A percentile compares a stretch with the other conserved stretches of the same genome.
These are phyloP conservation scores for Thelonectria blattea DNA, from an alignment of 2,329 filamentous ascomycete genomes.

Conservation along the genomic window DNA sequence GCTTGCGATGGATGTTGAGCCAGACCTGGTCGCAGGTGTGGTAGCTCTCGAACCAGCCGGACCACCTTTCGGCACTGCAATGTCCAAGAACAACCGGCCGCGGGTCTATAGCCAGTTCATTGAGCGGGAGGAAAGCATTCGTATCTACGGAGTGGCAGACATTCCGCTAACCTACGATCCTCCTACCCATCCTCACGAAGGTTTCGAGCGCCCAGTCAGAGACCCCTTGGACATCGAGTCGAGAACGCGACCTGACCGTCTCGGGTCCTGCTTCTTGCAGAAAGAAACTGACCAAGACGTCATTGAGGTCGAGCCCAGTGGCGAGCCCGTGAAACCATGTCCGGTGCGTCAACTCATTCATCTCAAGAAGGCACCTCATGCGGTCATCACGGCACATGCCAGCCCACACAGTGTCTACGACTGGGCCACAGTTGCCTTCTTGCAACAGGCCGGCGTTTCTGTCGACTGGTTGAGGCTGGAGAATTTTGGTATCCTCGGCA, in stretches of 20 bases:
- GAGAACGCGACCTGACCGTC: slow-evolving; percentile 16
- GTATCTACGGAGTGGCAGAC: slow-evolving; percentile 49
- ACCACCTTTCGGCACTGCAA: slow-evolving; percentile 52
- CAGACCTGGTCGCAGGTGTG: slow-evolving; percentile 54
- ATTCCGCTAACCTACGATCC: slow-evolving; percentile 52
- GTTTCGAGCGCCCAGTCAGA: slow-evolving; percentile 7
- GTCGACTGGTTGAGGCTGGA: slow-evolving; percentile 53
- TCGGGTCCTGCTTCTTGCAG: slow-evolving; percentile 34
- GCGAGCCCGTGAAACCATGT: background rate
- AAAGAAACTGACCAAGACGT: slow-evolving; percentile 13
- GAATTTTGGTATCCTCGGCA: slow-evolving; percentile 54
- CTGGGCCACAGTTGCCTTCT: slow-evolving; percentile 57
- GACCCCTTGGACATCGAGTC: slow-evolving; percentile 27
- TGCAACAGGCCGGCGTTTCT: slow-evolving; percentile 57
- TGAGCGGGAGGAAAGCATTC: slow-evolving; percentile 36
- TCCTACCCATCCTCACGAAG: slow-evolving; percentile 30
- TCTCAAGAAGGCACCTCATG: slow-evolving; percentile 53
- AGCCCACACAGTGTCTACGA: slow-evolving; percentile 62
- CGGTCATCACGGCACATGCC: slow-evolving; percentile 58
- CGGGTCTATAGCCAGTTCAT: slow-evolving; percentile 33
- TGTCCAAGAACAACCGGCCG: slow-evolving; percentile 9
- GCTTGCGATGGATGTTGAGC: slow-evolving; percentile 55
- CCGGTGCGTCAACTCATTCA: slow-evolving; percentile 51
- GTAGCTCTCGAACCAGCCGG: slow-evolving; percentile 60
- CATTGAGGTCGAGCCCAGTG: background rate